phyloP scores from a whole-genome alignment of 805 yeast genomes.

The Saccharomycopsis capsularis region DNA sequence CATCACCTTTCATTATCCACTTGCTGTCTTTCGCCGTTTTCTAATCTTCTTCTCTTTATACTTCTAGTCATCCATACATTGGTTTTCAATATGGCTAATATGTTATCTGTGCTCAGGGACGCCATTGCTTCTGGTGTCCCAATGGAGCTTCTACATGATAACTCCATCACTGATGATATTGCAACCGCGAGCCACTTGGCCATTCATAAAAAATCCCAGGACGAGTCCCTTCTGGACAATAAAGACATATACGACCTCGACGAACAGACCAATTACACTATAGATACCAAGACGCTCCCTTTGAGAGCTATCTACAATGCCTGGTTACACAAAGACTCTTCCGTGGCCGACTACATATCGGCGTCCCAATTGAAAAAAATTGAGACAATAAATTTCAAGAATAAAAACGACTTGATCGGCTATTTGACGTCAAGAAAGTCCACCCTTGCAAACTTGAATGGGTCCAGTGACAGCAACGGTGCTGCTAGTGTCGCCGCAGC shows the following conservation, averaged over 20 bases:
- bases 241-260: background rate
- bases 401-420: slow-evolving; percentile 73
- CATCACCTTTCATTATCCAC: too few relatives aligned
- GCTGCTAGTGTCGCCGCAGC: background rate
- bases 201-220: background rate
- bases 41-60: too few relatives aligned
- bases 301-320: slow-evolving; percentile 64
- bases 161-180: background rate
- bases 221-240: background rate
- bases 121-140: background rate
- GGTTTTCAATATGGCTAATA: background rate
- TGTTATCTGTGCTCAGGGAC: background rate
- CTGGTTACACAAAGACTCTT: slow-evolving; percentile 67
- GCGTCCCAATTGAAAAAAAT: slow-evolving; percentile 60
- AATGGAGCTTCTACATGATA: background rate
- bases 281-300: slow-evolving; percentile 17
- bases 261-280: background rate
- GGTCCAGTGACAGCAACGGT: background rate
- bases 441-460: slow-evolving; percentile 32
- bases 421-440: slow-evolving; percentile 72
- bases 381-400: slow-evolving; percentile 71
- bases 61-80: too few relatives aligned
- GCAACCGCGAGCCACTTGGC: background rate
- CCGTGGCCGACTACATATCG: slow-evolving; percentile 74
- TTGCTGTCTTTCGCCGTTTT: too few relatives aligned